Evolutionary conservation across 495 filamentous ascomycete species (phyloP), one percentile per base, ranked within the genome.

Genomic region (Aspergillus nanangensis): DNA sequence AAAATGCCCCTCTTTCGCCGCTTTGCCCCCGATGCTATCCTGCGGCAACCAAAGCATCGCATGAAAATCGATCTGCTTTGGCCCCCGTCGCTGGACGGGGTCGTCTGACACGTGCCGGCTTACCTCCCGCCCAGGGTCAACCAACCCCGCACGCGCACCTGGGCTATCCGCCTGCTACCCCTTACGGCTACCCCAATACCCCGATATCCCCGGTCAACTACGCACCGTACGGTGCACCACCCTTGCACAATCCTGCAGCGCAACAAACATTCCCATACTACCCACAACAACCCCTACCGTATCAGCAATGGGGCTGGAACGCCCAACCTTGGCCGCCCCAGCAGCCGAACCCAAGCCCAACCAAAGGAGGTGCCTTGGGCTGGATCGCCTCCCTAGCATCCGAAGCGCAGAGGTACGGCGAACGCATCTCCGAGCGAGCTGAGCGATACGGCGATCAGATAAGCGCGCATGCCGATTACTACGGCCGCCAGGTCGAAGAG

Each of bases 21-120:
- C 60, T 74, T 5, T 74, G 70, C 38, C 70, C 69, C 17, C 52
- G 57, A 20, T 74, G 70, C 25, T 74, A 72, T 35, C 70, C 70
- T 14, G 69, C 67, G 32, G 67, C 70, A 21, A 74, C 67, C 3
- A 57, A 55, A 29, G 57, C 56, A 10, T 62, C 56, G n/a, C 59
- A 63, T 15, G 46, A 51, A 23, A 56, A 39, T 17, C 48, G 53
- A 11, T 24, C 35, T 11, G 38, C 50, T 2, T 44, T 48, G 15
- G 29, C 33, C 8, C 34, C 45, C 20, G 45, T 47, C 31, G 29
- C 45, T 19, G 57, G 33, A 33, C 45, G 36, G 23, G 38, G 40
- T 41, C 52, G 41, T 13, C 38, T 32, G 3, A 21, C 44, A 19
- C 47, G 15, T 18, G 18, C 44, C 3, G 45, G 21, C 29, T 14